Percentiles rank a stretch among this genome's conserved stretches.
phyloP scores from a whole-genome alignment of 257 asterid genomes.

The Dorcoceras hygrometricum region DNA sequence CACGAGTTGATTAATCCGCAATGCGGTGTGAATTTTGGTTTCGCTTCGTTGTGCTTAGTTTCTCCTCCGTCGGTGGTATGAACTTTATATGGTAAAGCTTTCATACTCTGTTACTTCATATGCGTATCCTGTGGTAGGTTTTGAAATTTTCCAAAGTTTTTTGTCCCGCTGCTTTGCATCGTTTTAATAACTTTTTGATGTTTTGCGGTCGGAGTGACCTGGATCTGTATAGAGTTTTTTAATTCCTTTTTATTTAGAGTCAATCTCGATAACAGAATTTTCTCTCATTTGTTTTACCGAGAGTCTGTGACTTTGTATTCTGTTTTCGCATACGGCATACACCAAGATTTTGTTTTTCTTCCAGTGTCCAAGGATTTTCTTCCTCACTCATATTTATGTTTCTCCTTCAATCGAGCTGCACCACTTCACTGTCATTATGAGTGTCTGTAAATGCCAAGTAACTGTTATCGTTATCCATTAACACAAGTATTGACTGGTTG shows the following conservation, averaged over 20 bases:
- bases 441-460: no score
- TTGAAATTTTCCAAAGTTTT: background rate
- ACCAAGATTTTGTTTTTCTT: background rate
- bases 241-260: no score
- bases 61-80: background rate
- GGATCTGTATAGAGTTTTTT: no score
- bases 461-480: no score
- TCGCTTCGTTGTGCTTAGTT: background rate
- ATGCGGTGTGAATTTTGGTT: background rate
- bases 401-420: no score
- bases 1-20: background rate
- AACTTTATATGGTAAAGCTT: background rate
- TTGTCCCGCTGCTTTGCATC: background rate
- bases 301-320: background rate
- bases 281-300: background rate
- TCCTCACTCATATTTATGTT: background rate
- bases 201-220: background rate
- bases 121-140: background rate
- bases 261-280: background rate
- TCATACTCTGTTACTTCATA: background rate
- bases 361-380: background rate
- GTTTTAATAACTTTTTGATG: background rate
- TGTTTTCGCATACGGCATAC: no score
- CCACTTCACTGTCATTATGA: no score
- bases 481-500: no score